phyloP scores from a whole-genome alignment of 169 alveolate genomes.

The Plasmodium sp. region DNA sequence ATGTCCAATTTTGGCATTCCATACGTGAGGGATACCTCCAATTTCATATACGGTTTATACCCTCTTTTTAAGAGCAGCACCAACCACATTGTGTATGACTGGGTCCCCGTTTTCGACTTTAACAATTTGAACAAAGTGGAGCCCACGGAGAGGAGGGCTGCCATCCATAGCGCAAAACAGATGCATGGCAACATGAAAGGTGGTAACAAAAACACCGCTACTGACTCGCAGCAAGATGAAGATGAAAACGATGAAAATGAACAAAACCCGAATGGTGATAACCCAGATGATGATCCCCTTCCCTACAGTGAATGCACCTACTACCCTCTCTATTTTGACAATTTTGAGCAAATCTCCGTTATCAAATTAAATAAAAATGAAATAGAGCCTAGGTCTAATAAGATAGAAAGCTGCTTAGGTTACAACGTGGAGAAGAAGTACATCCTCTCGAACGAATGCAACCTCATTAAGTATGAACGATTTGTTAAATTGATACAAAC shows the following conservation, averaged over 20 bases:
- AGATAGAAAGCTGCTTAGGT: conserved; percentile 75
- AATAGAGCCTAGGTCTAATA: conserved; percentile 68
- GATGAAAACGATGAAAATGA: neutral
- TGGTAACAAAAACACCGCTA: neutral
- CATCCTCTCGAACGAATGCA: conserved; percentile 60
- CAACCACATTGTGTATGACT: conserved; percentile 58
- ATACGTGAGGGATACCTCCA: conserved; percentile 63
- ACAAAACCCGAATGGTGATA: neutral
- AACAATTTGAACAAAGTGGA: conserved; percentile 18
- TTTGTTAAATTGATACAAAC: conserved; percentile 52
- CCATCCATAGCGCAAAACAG: neutral
- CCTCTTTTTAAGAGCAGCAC: conserved; percentile 65
- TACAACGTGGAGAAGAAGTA: conserved; percentile 75
- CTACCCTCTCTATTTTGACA: conserved; percentile 73
- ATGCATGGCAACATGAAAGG: neutral
- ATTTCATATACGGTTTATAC: conserved; percentile 64
- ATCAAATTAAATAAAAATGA: conserved; percentile 66
- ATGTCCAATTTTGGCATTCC: conserved; percentile 73
- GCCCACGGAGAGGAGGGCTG: neutral
- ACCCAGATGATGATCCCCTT: neutral
- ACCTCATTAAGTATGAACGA: conserved; percentile 61
- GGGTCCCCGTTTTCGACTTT: conserved; percentile 72
- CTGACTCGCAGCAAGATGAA: neutral
- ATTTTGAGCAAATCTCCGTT: conserved; percentile 68
- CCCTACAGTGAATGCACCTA: neutral